phyloP scores from a whole-genome alignment of 108 stramenopile genomes.

The Cyclotella sp. region DNA sequence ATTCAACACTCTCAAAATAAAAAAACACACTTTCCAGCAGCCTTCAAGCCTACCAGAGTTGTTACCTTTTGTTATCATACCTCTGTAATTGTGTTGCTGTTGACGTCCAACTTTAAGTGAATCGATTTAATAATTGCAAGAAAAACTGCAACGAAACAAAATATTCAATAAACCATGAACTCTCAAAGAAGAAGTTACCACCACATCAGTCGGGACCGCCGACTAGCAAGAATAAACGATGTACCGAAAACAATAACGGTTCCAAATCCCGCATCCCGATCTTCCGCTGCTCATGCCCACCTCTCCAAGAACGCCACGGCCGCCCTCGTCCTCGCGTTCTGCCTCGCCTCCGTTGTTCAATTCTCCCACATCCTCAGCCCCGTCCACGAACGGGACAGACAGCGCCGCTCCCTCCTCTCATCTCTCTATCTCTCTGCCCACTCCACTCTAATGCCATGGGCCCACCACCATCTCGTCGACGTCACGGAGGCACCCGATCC shows the following conservation, averaged over 20 bases:
- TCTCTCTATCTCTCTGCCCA: conserved; percentile 34
- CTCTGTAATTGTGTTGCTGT: too few relatives aligned
- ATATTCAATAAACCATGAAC: background rate
- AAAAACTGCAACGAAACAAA: too few relatives aligned
- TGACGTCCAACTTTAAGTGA: too few relatives aligned
- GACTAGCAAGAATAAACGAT: background rate
- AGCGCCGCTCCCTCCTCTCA: conserved; percentile 43
- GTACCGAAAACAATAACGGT: conserved; percentile 1
- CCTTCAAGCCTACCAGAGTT: too few relatives aligned
- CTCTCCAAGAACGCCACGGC: background rate
- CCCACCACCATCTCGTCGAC: conserved; percentile 47
- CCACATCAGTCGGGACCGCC: conserved; percentile 1
- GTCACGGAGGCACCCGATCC: conserved; percentile 36
- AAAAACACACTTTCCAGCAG: too few relatives aligned
- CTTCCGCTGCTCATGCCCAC: background rate
- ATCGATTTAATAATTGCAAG: too few relatives aligned
- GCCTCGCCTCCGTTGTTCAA: conserved; percentile 1
- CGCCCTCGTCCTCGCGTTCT: conserved; percentile 2
- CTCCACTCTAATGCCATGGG: conserved; percentile 48
- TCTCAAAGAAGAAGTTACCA: conserved; percentile 11
- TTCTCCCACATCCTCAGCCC: background rate
- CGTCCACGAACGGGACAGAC: background rate
- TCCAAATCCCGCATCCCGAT: background rate
- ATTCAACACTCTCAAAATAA: too few relatives aligned
- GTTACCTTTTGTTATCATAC: too few relatives aligned